These are phyloP conservation scores for Psidium guajava DNA, from an alignment of 345 rosid genomes.

Conservation along the genomic window DNA sequence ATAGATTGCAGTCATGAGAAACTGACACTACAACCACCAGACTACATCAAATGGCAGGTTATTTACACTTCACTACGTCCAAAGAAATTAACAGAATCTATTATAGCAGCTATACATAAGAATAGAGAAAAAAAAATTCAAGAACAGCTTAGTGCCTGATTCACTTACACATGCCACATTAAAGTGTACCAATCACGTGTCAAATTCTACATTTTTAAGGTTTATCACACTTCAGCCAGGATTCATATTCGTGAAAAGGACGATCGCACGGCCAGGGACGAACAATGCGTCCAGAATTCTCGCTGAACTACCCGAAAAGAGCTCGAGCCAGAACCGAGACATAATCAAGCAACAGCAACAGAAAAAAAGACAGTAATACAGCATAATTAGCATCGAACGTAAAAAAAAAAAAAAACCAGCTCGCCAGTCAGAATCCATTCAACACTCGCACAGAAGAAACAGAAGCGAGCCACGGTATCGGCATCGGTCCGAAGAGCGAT, in stretches of 20 bases:
- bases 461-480: neutral
- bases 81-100: neutral
- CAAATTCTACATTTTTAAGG: neutral
- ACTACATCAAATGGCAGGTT: neutral
- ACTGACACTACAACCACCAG: neutral
- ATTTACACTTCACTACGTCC: neutral
- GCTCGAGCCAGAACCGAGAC: neutral
- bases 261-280: neutral
- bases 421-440: neutral
- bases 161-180: neutral
- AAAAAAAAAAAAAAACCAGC: neutral
- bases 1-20: neutral
- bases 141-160: neutral
- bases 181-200: neutral
- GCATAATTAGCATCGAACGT: neutral
- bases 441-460: neutral
- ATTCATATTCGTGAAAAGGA: neutral
- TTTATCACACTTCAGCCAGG: neutral
- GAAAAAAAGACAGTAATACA: neutral
- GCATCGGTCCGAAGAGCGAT: neutral
- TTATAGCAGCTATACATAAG: neutral
- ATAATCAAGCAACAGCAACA: neutral
- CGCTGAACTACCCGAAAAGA: neutral
- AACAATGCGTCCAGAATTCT: neutral
- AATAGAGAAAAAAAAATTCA: neutral